Percentiles rank a stretch among this genome's conserved stretches.
These are phyloP conservation scores for Trichoderma sp. DNA, from an alignment of 2,329 filamentous ascomycete genomes.

Conservation along the genomic window DNA sequence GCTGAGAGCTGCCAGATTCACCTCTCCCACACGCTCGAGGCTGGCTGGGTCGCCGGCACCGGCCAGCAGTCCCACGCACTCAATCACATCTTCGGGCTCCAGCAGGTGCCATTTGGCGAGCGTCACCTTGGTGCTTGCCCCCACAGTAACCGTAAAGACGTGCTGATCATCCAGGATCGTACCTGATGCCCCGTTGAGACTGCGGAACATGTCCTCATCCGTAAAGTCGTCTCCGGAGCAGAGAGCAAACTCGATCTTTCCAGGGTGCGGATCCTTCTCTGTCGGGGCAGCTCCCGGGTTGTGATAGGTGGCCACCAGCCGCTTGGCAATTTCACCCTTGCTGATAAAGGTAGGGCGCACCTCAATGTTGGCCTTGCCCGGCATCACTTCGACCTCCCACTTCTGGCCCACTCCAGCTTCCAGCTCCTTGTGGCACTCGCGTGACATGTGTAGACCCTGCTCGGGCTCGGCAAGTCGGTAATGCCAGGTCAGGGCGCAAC, in stretches of 20 bases:
- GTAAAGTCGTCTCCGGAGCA: conserved; percentile 96
- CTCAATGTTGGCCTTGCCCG: conserved; percentile 94
- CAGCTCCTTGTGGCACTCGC: conserved; percentile 78
- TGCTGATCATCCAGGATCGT: conserved; percentile 59
- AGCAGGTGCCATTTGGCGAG: conserved; percentile 87
- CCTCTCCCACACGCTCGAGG: conserved; percentile 47
- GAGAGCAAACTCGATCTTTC: conserved; percentile 79
- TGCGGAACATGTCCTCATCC: conserved; percentile 95
- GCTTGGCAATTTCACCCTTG: conserved; percentile 93
- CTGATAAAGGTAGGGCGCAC: conserved; percentile 97
- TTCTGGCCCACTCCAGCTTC: conserved; percentile 73
- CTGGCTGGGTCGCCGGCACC: conserved; percentile 45
- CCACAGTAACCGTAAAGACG: conserved; percentile 89
- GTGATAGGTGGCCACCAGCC: conserved; percentile 74
- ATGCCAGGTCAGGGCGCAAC: conserved; percentile 95
- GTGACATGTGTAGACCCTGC: conserved; percentile 76
- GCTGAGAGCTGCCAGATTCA: conserved; percentile 58
- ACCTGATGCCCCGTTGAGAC: conserved; percentile 63
- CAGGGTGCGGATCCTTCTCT: conserved; percentile 42
- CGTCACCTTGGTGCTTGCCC: conserved; percentile 88
- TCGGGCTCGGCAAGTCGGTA: conserved; percentile 90
- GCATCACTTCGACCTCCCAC: conserved; percentile 95
- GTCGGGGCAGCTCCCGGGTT: conserved; percentile 47
- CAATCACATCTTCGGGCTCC: conserved; percentile 85
- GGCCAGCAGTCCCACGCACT: conserved; percentile 59